Base-by-base conservation (phyloP, 768 basidiomycete species). In the Coprinellus micaceus region DNA sequence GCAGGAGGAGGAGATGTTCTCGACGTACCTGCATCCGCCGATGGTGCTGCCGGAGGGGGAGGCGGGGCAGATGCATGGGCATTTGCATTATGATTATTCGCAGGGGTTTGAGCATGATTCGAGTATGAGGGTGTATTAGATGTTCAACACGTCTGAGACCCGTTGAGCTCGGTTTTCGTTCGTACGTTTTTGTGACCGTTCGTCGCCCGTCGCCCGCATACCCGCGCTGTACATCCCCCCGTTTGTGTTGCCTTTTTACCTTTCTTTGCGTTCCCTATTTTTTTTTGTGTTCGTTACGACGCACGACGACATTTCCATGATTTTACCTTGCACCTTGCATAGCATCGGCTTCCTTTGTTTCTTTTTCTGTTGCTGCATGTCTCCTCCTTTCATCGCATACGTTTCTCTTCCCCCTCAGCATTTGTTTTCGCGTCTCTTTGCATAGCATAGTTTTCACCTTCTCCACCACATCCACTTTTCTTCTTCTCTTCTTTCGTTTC, bases 1-100 rank as follows among this genome's bases (percentile, higher is more conserved):
- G 22, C 87, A 88, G 44, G 88, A 89, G 49, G 86, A 87, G 21
- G 78, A 74, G 56, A 69, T 89, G 40, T 79, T 80, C 55, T 77
- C 77, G 39, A 64, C 76, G 17, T 80, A 74, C 58, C 58, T 80
- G 55, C 77, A 79, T 56, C 77, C 75, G 4, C 77, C 75, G 0
- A 80, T 77, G 77, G 68, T 69, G 6, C 66, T 73, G 24, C 71
- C 74, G 6, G 45, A 24, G 56, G 53, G 33, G 47, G 58, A 45
- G 41, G 41, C 29, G 13, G 24, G 48, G 15, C 40, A 43, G 40
- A 10, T 62, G 7, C 67, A 71, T 50, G 60, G 63, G 6, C 60
- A 62, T 12, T 67, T 70, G 66, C 67, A 63, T 47, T 55, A 63
- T 7, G 63, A 67, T 7, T 67, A 66, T n/a, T 58, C 58, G 37